Evolutionary conservation across 2,329 filamentous ascomycete genomes (phyloP).

Genomic region (Diplodia scrobiculata): DNA sequence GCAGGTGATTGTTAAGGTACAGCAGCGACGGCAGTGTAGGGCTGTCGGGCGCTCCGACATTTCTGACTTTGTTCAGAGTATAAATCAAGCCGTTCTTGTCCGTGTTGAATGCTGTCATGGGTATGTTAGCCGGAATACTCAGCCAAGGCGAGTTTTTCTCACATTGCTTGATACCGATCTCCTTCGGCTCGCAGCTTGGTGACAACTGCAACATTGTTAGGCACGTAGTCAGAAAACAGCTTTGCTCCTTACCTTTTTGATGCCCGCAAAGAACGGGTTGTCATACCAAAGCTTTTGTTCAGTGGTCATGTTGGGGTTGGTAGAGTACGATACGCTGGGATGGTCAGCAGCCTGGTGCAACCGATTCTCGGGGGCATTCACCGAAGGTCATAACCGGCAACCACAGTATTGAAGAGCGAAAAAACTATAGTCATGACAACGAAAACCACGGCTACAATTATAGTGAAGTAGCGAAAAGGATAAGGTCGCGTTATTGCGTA

Average conservation of each 20-base stretch:
- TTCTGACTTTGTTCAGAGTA: not conserved
- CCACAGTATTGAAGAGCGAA: not conserved
- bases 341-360: not conserved
- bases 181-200: not conserved
- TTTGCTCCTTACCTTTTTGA: not conserved
- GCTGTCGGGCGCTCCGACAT: no score
- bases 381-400: not conserved
- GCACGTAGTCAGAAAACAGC: not conserved
- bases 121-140: no score
- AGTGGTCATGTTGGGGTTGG: not conserved
- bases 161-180: not conserved
- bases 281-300: not conserved
- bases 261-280: not conserved
- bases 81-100: not conserved
- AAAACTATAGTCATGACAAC: not conserved
- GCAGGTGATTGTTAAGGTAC: not conserved
- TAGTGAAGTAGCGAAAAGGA: not conserved
- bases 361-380: not conserved
- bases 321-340: not conserved
- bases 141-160: not conserved
- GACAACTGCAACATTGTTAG: not conserved
- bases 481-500: not conserved
- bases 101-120: not conserved
- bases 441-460: not conserved
- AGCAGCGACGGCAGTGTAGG: not conserved